These are phyloP conservation scores for Penicillium daleae DNA, from an alignment of 495 filamentous ascomycete genomes.

Conservation along the genomic window DNA sequence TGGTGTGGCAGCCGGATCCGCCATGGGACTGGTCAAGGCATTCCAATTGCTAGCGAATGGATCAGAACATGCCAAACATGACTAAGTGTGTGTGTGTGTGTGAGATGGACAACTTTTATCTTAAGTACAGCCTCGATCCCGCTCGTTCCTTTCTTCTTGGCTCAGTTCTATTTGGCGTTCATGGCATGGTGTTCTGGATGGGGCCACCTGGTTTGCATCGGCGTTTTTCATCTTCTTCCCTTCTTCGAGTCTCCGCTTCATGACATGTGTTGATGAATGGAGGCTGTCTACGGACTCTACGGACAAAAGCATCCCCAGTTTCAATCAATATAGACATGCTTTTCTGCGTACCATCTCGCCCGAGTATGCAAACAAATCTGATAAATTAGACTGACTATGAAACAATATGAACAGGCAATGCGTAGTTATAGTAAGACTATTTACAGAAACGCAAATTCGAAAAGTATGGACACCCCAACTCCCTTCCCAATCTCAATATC, in stretches of 20 bases:
- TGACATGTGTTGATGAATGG: not conserved
- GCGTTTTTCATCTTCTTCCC: constrained; percentile 4
- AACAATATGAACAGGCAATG: not conserved
- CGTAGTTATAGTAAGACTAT: not conserved
- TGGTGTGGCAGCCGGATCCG: constrained; percentile 65
- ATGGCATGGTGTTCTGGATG: constrained; percentile 8
- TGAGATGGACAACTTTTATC: not conserved
- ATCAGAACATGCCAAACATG: constrained; percentile 20
- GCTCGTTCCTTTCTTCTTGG: not conserved
- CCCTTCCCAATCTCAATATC: not conserved
- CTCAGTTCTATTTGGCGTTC: constrained; percentile 16
- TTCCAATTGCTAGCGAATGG: constrained; percentile 48
- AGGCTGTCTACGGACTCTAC: not conserved
- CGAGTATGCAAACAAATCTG: not conserved
- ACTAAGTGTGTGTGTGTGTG: constrained; percentile 7
- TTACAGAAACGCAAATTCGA: not conserved
- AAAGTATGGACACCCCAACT: not conserved
- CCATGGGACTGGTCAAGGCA: constrained; percentile 65
- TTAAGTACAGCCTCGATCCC: not conserved
- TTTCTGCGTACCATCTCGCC: not conserved
- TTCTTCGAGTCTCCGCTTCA: not conserved
- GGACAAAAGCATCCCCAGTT: not conserved
- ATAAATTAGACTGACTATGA: not conserved
- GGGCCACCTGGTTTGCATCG: not conserved
- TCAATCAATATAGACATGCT: constrained; percentile 4